phyloP scores from a whole-genome alignment of 495 filamentous ascomycete species.

The Emericellopsis terricola region DNA sequence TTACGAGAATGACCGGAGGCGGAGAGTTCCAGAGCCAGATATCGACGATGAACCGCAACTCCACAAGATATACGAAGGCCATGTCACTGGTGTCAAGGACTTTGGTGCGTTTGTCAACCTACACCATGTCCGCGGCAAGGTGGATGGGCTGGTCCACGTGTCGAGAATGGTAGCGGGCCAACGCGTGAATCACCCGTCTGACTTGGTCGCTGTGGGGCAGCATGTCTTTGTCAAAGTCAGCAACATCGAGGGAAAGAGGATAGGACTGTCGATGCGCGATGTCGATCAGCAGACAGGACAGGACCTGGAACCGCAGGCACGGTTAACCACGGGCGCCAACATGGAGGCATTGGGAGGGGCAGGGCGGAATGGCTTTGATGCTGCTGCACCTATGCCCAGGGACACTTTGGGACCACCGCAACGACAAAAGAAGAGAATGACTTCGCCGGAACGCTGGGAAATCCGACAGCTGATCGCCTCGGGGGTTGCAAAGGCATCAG shows the following conservation, averaged over 20 bases:
- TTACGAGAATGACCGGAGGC: conserved; percentile 46
- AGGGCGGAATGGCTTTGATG: conserved; percentile 32
- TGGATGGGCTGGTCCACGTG: conserved; percentile 91
- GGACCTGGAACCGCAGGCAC: conserved; percentile 64
- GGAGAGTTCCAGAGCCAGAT: conserved; percentile 56
- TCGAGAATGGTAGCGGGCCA: conserved; percentile 79
- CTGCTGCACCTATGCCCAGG: background rate
- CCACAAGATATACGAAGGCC: conserved; percentile 80
- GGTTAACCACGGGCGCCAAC: conserved; percentile 83
- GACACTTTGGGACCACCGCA: conserved; percentile 9
- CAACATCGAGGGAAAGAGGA: conserved; percentile 62
- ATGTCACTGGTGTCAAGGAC: conserved; percentile 80
- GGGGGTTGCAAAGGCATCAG: conserved; percentile 72
- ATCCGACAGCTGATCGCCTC: conserved; percentile 93
- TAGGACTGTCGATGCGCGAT: conserved; percentile 92
- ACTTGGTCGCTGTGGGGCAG: conserved; percentile 66
- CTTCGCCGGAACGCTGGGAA: conserved; percentile 92
- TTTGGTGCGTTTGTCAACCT: conserved; percentile 94
- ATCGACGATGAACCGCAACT: conserved; percentile 61
- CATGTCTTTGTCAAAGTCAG: conserved; percentile 83
- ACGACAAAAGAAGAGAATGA: conserved; percentile 73
- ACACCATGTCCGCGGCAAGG: conserved; percentile 68
- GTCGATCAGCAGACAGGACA: conserved; percentile 82
- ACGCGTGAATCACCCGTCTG: conserved; percentile 80
- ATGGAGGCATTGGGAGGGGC: conserved; percentile 59